A percentile compares a stretch with the other conserved stretches of the same genome.
Evolutionary conservation across 345 rosid genomes (phyloP).

Genomic region (Linum tenue): DNA sequence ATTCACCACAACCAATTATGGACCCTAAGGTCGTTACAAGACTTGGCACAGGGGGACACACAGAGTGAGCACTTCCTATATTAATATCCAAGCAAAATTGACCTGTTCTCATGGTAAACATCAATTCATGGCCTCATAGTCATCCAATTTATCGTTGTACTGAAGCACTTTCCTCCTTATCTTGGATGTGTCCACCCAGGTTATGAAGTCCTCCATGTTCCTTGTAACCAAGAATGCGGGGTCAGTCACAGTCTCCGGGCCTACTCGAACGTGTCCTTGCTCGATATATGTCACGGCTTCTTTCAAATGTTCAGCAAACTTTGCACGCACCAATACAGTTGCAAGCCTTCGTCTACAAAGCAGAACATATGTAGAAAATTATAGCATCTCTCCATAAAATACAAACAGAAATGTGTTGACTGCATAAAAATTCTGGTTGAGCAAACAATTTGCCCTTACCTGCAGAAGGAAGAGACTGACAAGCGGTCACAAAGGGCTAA

Average conservation of each 20-base stretch:
- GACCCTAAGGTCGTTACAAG: too few species aligned
- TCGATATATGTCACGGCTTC: conserved; percentile 90
- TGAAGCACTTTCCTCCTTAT: conserved; percentile 73
- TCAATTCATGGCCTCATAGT: conserved; percentile 68
- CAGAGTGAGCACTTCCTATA: too few species aligned
- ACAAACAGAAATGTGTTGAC: background rate
- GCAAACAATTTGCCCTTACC: conserved; percentile 29
- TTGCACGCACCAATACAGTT: conserved; percentile 49
- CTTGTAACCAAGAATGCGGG: conserved; percentile 85
- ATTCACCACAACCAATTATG: too few species aligned
- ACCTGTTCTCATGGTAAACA: background rate
- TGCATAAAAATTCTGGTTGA: background rate
- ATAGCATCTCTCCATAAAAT: background rate
- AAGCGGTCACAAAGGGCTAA: conserved; percentile 66
- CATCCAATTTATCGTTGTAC: conserved; percentile 84
- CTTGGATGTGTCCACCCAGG: conserved; percentile 96
- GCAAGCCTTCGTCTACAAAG: conserved; percentile 68
- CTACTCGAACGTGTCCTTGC: conserved; percentile 92
- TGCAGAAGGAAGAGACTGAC: conserved; percentile 71
- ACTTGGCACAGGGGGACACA: too few species aligned
- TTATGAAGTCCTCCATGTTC: conserved; percentile 87
- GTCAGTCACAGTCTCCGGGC: conserved; percentile 77
- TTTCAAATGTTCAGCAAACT: conserved; percentile 79
- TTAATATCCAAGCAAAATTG: too few species aligned
- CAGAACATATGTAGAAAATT: background rate